Evolutionary conservation across 208 protist genomes (phyloP).

Genomic region (Trypanosoma avium): DNA sequence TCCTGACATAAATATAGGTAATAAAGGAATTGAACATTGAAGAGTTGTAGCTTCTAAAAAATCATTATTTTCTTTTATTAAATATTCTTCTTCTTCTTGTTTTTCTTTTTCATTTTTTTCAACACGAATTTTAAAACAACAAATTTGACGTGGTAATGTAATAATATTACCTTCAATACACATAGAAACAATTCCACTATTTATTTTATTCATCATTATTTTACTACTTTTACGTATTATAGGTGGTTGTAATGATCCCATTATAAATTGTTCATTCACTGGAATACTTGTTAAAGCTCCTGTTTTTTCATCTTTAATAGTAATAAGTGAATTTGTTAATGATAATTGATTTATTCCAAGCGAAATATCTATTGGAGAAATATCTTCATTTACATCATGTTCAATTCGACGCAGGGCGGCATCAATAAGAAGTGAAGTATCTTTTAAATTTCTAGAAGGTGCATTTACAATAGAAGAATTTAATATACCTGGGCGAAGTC

Average conservation of each 20-base stretch:
- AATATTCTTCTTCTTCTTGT: background rate
- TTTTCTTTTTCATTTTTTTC: conserved; percentile 1
- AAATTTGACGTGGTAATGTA: background rate
- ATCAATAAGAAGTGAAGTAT: background rate
- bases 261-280: conserved; percentile 20
- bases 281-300: conserved; percentile 22
- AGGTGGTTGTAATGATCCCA: conserved; percentile 23
- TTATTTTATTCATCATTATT: too few relatives aligned
- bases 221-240: too few relatives aligned
- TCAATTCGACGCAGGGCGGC: background rate
- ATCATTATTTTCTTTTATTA: too few relatives aligned
- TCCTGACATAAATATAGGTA: conserved; percentile 54
- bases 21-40: conserved; percentile 36
- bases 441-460: background rate
- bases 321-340: too few relatives aligned
- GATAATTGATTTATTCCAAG: too few relatives aligned
- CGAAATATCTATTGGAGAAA: too few relatives aligned
- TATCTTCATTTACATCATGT: background rate
- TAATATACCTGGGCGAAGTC: background rate
- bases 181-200: too few relatives aligned
- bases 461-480: background rate
- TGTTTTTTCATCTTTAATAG: conserved; percentile 13
- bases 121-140: conserved; percentile 30
- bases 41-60: conserved; percentile 2
- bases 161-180: conserved; percentile 23